phyloP scores from a whole-genome alignment of 768 basidiomycete species.

The Glaciozyma antarctica region DNA sequence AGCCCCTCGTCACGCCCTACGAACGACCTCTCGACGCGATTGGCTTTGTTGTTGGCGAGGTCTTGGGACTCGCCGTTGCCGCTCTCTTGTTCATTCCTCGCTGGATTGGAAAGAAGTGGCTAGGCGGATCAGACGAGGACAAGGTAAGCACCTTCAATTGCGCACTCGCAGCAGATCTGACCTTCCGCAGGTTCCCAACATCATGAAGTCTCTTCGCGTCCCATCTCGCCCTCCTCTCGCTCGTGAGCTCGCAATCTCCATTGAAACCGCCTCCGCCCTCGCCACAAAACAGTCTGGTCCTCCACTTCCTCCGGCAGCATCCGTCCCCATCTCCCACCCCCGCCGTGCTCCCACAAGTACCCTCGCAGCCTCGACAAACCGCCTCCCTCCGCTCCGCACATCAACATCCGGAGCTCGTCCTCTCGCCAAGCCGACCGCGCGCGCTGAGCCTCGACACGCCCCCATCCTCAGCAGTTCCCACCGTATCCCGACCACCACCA shows the following conservation, averaged over 20 bases:
- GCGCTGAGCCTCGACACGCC: not conserved
- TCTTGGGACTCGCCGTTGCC: conserved; percentile 7
- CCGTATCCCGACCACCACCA: not conserved
- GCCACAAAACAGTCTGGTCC: not conserved
- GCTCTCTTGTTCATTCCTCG: conserved; percentile 8
- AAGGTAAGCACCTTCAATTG: conserved; percentile 5
- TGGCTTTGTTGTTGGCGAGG: conserved; percentile 17
- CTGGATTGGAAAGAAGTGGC: not conserved
- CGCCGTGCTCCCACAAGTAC: conserved; percentile 1
- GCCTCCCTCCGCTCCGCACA: not conserved
- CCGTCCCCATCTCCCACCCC: not conserved
- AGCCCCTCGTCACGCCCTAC: conserved; percentile 17
- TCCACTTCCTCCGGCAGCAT: not conserved
- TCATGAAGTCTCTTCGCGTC: conserved; percentile 15
- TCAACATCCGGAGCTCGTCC: conserved; percentile 12
- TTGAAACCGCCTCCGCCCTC: conserved; percentile 9
- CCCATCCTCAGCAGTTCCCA: not conserved
- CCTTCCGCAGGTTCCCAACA: conserved; percentile 14
- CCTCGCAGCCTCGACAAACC: not conserved
- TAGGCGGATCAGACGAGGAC: not conserved
- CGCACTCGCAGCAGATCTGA: not conserved
- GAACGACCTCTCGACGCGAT: conserved; percentile 22
- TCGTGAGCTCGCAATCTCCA: conserved; percentile 8
- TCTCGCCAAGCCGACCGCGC: not conserved
- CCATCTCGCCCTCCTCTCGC: conserved; percentile 12